phyloP scores from a whole-genome alignment of 805 yeast species.

The Lipomyces starkeyi region DNA sequence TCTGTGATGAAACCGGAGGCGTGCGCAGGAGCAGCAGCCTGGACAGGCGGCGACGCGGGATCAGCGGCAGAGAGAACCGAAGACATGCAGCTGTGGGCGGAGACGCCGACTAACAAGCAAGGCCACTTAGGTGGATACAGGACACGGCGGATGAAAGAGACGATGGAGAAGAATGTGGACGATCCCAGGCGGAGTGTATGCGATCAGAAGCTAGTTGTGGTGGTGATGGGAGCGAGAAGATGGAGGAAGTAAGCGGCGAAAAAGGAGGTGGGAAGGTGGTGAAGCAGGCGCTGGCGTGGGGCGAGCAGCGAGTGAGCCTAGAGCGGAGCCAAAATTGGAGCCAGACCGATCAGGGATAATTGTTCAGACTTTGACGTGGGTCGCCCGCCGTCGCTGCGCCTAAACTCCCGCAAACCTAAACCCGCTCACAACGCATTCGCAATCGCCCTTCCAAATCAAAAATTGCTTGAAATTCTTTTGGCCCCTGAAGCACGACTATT shows the following conservation, averaged over 20 bases:
- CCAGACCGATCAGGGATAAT: conserved; percentile 3
- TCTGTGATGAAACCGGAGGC: neutral
- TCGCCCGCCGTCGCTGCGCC: neutral
- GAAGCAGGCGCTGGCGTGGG: neutral
- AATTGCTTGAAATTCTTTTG: neutral
- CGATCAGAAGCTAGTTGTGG: neutral
- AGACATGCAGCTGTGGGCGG: neutral
- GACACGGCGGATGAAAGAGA: neutral
- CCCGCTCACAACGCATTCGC: neutral
- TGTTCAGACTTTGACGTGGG: neutral
- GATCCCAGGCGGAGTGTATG: neutral
- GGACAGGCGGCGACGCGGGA: conserved; percentile 2
- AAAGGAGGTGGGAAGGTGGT: neutral
- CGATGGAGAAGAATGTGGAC: neutral
- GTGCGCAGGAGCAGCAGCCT: neutral
- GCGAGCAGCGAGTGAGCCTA: neutral
- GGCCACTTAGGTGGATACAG: neutral
- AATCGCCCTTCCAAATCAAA: neutral
- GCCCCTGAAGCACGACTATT: too few relatives aligned
- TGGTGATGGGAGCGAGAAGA: neutral
- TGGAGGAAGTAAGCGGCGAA: neutral
- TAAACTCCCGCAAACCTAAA: neutral
- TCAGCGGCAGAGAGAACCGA: conserved; percentile 2
- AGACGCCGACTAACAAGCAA: neutral
- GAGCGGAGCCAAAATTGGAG: neutral